phyloP scores from a whole-genome alignment of 1,284 basidiomycete species.

The Golubevia sp. region DNA sequence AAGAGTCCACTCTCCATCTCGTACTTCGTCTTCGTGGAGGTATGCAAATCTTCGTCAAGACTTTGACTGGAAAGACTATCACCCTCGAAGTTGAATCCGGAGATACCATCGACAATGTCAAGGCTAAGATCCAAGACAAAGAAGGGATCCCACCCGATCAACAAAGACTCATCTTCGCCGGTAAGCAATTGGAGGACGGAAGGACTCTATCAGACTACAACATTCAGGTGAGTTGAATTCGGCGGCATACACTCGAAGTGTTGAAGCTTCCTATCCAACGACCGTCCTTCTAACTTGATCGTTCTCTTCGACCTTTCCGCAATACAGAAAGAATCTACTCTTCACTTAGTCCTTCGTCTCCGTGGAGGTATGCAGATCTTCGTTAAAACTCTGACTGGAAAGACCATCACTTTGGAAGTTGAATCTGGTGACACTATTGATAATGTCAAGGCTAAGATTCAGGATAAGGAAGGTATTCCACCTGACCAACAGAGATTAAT shows the following conservation, averaged over 20 bases:
- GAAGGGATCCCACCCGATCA: constrained; percentile 88
- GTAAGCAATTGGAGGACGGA: constrained; percentile 81
- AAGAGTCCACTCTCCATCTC: constrained; percentile 92
- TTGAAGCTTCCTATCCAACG: too few species aligned
- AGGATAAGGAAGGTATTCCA: constrained; percentile 61
- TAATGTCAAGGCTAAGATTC: constrained; percentile 67
- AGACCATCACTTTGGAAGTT: constrained; percentile 68
- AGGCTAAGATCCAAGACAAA: constrained; percentile 71
- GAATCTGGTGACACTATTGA: constrained; percentile 70
- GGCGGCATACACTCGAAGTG: too few species aligned
- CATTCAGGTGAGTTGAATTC: too few species aligned
- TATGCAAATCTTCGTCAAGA: constrained; percentile 62
- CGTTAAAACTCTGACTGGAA: constrained; percentile 36
- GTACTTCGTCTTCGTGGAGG: constrained; percentile 84
- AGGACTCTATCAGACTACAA: constrained; percentile 65
- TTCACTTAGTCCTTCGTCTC: constrained; percentile 89
- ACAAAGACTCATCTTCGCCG: constrained; percentile 96
- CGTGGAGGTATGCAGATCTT: constrained; percentile 69
- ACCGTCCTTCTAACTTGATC: too few species aligned
- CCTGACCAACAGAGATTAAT: constrained; percentile 65
- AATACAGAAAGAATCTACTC: constrained; percentile 95
- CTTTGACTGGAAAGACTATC: constrained; percentile 98
- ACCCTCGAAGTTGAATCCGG: constrained; percentile 85
- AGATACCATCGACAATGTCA: constrained; percentile 97
- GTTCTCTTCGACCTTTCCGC: too few species aligned